Base-by-base conservation (phyloP, 2,329 filamentous ascomycete genomes). In the Cadophora gregata region DNA sequence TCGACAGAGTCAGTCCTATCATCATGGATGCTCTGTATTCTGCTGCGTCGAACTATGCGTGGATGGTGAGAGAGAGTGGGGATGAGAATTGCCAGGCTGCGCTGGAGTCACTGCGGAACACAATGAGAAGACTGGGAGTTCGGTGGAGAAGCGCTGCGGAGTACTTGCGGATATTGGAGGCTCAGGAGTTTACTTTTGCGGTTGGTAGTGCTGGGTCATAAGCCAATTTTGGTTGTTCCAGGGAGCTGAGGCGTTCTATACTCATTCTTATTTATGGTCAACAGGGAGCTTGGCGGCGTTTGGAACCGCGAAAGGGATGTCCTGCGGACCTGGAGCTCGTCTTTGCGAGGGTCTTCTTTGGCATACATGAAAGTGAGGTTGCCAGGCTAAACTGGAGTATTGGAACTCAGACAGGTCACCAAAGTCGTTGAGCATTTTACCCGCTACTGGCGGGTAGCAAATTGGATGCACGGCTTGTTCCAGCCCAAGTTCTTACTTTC, bases 11-110 rank as follows among this genome's bases (percentile, higher is more conserved):
- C 4, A 79, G 76, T 64, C 79, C 79, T 4, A 70, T 81, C 10
- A 73, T 77, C 36, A 74, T 81, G 68, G 79, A 80, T 68, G 70
- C 73, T 10, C 45, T 80, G n/a, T 81, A 81, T 65, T 73, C 72
- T n/a, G 77, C 76, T 12, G 74, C 78, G 47, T 70, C 76, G n/a
- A 78, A 77, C 33, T 76, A 77, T 50, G 78, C 78, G 10, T 81
- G 80, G 79, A 63, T 79, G 42, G 76, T 76, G 66, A 73, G 78
- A 59, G 79, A 81, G 71, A 76, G 72, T 56, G 79, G 79, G 3
- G 74, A 77, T 63, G 69, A 69, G 24, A 72, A 69, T n/a, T 74
- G 71, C 12, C 73, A 76, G 61, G 69, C 66, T 16, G 75, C 73
- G 1, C 58, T 80, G 45, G 76, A 77, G 8, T 70, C 74, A 27